Percentiles rank a stretch among this genome's conserved stretches.
Conservation (phyloP, 306 rosid genomes). For the Astragalus glycyphyllos region DNA sequence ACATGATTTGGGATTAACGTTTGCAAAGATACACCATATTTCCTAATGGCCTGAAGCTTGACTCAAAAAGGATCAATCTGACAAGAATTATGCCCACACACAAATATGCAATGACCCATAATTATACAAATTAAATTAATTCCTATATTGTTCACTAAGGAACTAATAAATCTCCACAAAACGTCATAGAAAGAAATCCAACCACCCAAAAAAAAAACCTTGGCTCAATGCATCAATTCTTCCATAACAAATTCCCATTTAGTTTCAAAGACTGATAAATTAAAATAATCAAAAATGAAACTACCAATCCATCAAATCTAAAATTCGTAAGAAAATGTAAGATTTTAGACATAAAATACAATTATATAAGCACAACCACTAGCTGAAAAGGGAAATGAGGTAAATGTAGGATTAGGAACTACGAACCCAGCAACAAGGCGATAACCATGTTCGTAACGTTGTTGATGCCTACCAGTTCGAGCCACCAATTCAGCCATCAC, state of each 20-base stretch:
- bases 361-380: background rate
- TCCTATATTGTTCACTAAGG: background rate
- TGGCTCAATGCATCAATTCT: too few species aligned
- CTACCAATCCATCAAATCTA: background rate
- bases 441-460: conserved; percentile 74
- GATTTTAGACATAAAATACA: background rate
- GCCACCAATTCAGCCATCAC: conserved; percentile 77
- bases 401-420: conserved; percentile 39
- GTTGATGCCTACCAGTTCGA: conserved; percentile 86
- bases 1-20: background rate
- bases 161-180: background rate
- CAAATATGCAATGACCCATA: background rate
- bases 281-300: background rate
- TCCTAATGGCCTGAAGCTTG: background rate
- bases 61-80: background rate
- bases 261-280: too few species aligned
- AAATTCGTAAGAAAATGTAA: conserved; percentile 3
- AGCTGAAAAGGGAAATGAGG: background rate
- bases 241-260: too few species aligned
- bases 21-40: background rate
- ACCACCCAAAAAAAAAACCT: too few species aligned
- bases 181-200: too few species aligned
- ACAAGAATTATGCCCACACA: background rate
- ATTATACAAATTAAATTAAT: too few species aligned
- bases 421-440: conserved; percentile 82